Conservation (phyloP, 2,329 filamentous ascomycete genomes). For the Colletotrichum caudatum region DNA sequence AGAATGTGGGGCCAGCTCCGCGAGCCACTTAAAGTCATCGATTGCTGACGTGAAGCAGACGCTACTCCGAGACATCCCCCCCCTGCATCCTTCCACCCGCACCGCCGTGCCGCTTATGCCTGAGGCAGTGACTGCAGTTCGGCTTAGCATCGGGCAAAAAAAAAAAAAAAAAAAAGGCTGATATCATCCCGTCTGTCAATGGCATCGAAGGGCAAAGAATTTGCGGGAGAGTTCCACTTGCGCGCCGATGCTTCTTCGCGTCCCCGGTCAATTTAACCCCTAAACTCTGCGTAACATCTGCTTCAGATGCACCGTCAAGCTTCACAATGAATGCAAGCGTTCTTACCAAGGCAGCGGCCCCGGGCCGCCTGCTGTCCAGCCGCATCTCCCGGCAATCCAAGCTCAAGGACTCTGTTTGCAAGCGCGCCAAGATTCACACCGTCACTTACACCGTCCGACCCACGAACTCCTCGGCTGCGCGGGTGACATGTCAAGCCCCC, state of each 20-base stretch:
- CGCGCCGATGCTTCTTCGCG: conserved; percentile 32
- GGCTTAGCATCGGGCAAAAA: conserved; percentile 41
- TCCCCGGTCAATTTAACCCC: conserved; percentile 32
- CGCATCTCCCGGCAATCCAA: conserved; percentile 56
- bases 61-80: neutral
- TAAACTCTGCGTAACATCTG: conserved; percentile 29
- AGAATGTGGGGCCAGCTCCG: conserved; percentile 27
- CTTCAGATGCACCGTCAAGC: conserved; percentile 37
- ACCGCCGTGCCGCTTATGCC: conserved; percentile 14
- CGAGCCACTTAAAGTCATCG: conserved; percentile 37
- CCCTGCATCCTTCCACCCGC: neutral
- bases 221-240: conserved; percentile 43
- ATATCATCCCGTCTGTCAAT: conserved; percentile 40
- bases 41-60: conserved; percentile 34
- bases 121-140: conserved; percentile 31
- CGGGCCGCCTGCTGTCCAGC: conserved; percentile 56
- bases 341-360: conserved; percentile 60
- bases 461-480: conserved; percentile 43
- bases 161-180: conserved; percentile 35
- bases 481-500: conserved; percentile 47
- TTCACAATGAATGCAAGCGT: conserved; percentile 62
- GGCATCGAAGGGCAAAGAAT: conserved; percentile 46
- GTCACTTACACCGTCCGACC: conserved; percentile 36
- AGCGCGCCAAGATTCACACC: conserved; percentile 46
- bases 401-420: conserved; percentile 56